Base-by-base conservation (phyloP, 2,329 filamentous ascomycete genomes). In the Aspergillus melleus region DNA sequence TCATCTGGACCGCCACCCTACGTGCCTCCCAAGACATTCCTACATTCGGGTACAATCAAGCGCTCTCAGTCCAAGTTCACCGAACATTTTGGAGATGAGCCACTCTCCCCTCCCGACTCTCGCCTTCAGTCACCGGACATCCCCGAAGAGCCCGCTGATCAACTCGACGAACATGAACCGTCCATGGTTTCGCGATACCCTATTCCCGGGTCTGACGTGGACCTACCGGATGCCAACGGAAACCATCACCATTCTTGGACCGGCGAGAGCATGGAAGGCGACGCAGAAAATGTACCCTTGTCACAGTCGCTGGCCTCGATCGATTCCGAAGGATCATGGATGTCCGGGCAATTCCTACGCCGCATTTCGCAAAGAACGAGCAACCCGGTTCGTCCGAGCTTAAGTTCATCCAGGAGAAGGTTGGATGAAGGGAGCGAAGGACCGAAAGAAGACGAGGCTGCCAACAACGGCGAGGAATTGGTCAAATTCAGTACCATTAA, bases 271-370 rank as follows among this genome's bases (percentile, higher is more conserved):
- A 5, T 86, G 81, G 19, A 88, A 83, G 66, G 83, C 79, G 39
- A 73, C 54, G 66, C 72, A 54, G 69, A 84, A 64, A 80, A 78
- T 49, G 72, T 77, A 20, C 76, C 78, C 36, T 66, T 92, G 71
- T 91, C 92, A 30, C 89, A 93, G 74, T 98, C 94, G 0, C 83
- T 98, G 19, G 95, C 92, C 2, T 97, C 93, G 0, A 91, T 98
- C 60, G 95, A 97, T 71, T 97, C 93, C 0, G 95, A 99, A 78
- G 95, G 86, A 4, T 97, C 93, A 0, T 99, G 95, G 95, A 87
- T 99, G 49, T 95, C 92, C 3, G 92, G 94, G 16, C 88, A 88
- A 58, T 81, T 83, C 62, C 74, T 81, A 80, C 81, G 64, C 70
- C 80, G 58, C 72, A 81, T 71, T 74, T 86, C 71, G 69, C 74